Base-by-base conservation (phyloP, 1,139 yeast species). In the Candida pseudocylindracea region DNA sequence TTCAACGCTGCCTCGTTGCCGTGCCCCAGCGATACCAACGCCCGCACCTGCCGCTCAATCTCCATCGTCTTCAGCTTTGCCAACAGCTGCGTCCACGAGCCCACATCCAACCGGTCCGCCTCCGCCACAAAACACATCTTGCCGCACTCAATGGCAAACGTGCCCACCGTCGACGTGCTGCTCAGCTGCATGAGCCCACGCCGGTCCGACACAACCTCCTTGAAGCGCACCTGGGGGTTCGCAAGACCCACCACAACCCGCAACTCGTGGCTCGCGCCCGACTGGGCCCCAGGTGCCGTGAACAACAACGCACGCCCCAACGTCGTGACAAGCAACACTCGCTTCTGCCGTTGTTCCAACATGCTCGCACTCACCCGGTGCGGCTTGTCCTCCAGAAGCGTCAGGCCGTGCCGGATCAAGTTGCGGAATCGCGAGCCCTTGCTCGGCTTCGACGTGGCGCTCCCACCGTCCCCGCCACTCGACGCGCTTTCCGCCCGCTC, bases 71-170 rank as follows among this genome's bases (percentile, higher is more conserved):
- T 30, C 9, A 30, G 29, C 11, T 30, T 30, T 4, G 25, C 32
- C 11, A 10, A 25, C 10, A 29, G 29, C 25, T 26, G 26, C 7
- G 32, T 24, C 12, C 27, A 28, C 25, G 32, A 26, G 29, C 32
- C 26, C n/a, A 30, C 12, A 4, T 10, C 12, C 20, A 27, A 24
- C 20, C 26, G 26, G 20, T 30, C 26, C 12, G 26, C 27, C 11
- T 30, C 32, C 25, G 27, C 32, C n/a, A 26, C 32, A 30, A 30
- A 30, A 30, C 29, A 27, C 26, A 26, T 12, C 29, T 30, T 8
- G 32, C 27, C 10, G 26, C 29, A 13, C 27, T 30, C 32, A 30
- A 30, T 24, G n/a, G 32, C 32, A 30, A 30, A 30, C 10, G 32
- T 30, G 7, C 29, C 32, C 24, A 30, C 32, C 10, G 32, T 12